Evolutionary conservation across 73 alveolate species (phyloP).

Genomic region (Stentor roeselii): DNA sequence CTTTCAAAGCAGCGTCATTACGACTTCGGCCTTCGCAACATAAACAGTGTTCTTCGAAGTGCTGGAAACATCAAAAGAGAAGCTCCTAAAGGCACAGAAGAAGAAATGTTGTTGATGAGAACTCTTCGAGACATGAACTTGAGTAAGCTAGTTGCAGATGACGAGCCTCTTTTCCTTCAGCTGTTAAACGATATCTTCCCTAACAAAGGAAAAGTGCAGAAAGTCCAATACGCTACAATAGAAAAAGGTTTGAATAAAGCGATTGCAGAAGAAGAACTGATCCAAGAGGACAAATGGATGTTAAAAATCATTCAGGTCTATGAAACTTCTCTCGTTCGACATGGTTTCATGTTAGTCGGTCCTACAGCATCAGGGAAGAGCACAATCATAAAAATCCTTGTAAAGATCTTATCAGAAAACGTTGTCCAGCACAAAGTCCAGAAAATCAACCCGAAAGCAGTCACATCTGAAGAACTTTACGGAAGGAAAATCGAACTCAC

Average conservation of each 20-base stretch:
- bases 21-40: slow-evolving; percentile 98
- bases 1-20: slow-evolving; percentile 98
- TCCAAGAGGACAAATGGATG: slow-evolving; percentile 79
- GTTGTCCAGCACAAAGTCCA: slow-evolving; percentile 38
- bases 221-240: slow-evolving; percentile 94
- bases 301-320: slow-evolving; percentile 97
- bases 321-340: slow-evolving; percentile 99
- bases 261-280: slow-evolving; percentile 32
- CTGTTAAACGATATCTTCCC: slow-evolving; percentile 99
- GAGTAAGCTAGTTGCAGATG: slow-evolving; percentile 98
- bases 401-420: slow-evolving; percentile 67
- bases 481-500: slow-evolving; percentile 97
- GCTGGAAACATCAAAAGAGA: slow-evolving; percentile 97
- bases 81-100: slow-evolving; percentile 71
- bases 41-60: slow-evolving; percentile 95
- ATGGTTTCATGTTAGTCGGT: slow-evolving; percentile 99
- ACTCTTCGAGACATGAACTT: slow-evolving; percentile 98
- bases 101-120: slow-evolving; percentile 96
- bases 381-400: slow-evolving; percentile 73
- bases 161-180: slow-evolving; percentile 96
- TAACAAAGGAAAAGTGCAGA: slow-evolving; percentile 91
- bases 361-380: slow-evolving; percentile 97
- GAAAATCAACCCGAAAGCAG: slow-evolving; percentile 98
- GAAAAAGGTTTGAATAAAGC: slow-evolving; percentile 76
- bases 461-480: slow-evolving; percentile 98